Conservation (phyloP, 164 flowering plant species). For the Dillenia suffruticosa region DNA sequence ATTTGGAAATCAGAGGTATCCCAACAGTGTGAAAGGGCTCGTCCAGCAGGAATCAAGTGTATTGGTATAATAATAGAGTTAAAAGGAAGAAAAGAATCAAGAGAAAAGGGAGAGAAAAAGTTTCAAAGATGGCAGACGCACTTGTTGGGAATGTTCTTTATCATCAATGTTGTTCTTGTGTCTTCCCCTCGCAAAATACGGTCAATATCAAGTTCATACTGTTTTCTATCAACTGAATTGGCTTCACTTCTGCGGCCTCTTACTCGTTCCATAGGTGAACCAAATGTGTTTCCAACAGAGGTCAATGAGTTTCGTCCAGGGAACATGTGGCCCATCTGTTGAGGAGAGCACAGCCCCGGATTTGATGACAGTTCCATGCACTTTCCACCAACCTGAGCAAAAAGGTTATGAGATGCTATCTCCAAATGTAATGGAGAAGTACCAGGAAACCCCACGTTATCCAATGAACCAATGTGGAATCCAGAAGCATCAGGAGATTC, state of each 20-base stretch:
- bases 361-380: neutral
- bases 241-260: slow-evolving; percentile 51
- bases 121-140: slow-evolving; percentile 19
- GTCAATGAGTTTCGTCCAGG: slow-evolving; percentile 13
- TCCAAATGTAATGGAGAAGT: slow-evolving; percentile 8
- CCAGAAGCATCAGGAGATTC: slow-evolving; percentile 20
- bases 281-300: slow-evolving; percentile 15
- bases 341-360: slow-evolving; percentile 7
- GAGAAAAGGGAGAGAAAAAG: neutral
- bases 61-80: no score
- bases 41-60: no score
- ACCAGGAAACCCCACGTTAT: slow-evolving; percentile 13
- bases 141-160: slow-evolving; percentile 93
- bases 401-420: slow-evolving; percentile 9
- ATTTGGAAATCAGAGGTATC: neutral
- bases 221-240: slow-evolving; percentile 58
- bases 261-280: slow-evolving; percentile 18
- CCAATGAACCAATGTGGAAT: slow-evolving; percentile 20
- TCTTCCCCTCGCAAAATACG: slow-evolving; percentile 71
- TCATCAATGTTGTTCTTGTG: slow-evolving; percentile 74
- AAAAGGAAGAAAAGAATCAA: neutral
- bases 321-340: slow-evolving; percentile 13
- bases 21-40: no score
- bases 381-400: slow-evolving; percentile 10
- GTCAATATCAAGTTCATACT: slow-evolving; percentile 77